Evolutionary conservation across 495 filamentous ascomycete genomes (phyloP).

Genomic region (Penicillium fimorum): DNA sequence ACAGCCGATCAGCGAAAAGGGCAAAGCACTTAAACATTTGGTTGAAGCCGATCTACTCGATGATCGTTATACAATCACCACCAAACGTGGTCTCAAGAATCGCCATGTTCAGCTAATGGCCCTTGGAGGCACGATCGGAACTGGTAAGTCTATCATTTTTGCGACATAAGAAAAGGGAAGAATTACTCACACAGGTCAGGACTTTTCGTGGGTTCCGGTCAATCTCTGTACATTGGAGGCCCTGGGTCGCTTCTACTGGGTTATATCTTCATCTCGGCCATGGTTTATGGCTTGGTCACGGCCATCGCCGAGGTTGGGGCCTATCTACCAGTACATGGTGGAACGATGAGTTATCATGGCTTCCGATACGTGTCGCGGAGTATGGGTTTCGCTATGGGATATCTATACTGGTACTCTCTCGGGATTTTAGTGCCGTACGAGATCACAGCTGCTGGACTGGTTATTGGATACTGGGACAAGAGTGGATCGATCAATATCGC

Average conservation of each 20-base stretch:
- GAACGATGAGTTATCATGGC: slow-evolving; percentile 59
- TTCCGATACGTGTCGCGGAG: slow-evolving; percentile 59
- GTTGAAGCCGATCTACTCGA: slow-evolving; percentile 41
- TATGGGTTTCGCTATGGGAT: slow-evolving; percentile 62
- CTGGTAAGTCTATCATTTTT: slow-evolving; percentile 32
- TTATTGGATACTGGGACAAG: slow-evolving; percentile 70
- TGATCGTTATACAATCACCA: slow-evolving; percentile 36
- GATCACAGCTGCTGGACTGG: slow-evolving; percentile 66
- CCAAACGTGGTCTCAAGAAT: slow-evolving; percentile 46
- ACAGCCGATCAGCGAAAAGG: slow-evolving; percentile 22
- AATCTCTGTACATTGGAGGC: slow-evolving; percentile 57
- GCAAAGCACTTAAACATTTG: slow-evolving; percentile 20
- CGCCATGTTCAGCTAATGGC: slow-evolving; percentile 68
- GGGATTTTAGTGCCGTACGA: slow-evolving; percentile 70
- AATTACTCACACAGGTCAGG: slow-evolving; percentile 8
- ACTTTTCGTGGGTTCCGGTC: slow-evolving; percentile 55
- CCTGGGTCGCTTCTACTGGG: slow-evolving; percentile 66
- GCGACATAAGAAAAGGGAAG: neutral
- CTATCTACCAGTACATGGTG: slow-evolving; percentile 59
- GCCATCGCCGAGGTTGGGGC: slow-evolving; percentile 64
- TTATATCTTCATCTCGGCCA: slow-evolving; percentile 56
- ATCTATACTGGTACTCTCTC: slow-evolving; percentile 57
- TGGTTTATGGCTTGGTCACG: slow-evolving; percentile 62
- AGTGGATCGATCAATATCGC: slow-evolving; percentile 40
- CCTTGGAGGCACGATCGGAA: slow-evolving; percentile 69